Conservation (phyloP, 208 protist genomes). For the Vickermania ingenoplastis region DNA sequence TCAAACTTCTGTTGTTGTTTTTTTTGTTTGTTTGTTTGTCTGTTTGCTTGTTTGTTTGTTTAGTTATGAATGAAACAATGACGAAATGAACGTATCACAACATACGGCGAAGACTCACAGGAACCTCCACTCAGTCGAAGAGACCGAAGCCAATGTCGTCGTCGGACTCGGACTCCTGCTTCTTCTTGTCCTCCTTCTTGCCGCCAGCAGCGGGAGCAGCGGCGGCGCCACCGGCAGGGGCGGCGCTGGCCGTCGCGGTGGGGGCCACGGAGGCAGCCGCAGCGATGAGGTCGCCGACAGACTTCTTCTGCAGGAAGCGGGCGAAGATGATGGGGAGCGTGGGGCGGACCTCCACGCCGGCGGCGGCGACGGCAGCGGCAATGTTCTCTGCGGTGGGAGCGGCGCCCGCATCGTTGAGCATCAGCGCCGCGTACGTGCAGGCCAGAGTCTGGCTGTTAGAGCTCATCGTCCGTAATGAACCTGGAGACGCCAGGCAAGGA, state of each 20-base stretch:
- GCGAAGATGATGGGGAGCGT: constrained; percentile 77
- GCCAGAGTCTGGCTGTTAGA: constrained; percentile 49
- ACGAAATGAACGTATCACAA: too few species aligned
- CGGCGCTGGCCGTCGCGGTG: constrained; percentile 26
- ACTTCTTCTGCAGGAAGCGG: constrained; percentile 77
- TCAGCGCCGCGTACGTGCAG: constrained; percentile 76
- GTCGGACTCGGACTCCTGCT: constrained; percentile 38
- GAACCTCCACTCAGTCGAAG: constrained; percentile 32
- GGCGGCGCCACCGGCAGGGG: constrained; percentile 16
- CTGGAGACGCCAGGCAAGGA: background rate
- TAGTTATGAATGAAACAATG: too few species aligned
- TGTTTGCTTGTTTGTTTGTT: too few species aligned
- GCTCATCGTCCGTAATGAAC: constrained; percentile 24
- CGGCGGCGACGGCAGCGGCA: constrained; percentile 43
- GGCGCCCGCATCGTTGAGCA: constrained; percentile 65
- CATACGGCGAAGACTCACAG: too few species aligned
- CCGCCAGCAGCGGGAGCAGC: constrained; percentile 12
- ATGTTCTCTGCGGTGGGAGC: constrained; percentile 73
- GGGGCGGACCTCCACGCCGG: constrained; percentile 53
- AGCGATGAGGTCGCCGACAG: constrained; percentile 51
- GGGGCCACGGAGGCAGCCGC: constrained; percentile 38
- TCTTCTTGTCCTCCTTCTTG: constrained; percentile 8
- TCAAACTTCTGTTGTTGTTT: too few species aligned
- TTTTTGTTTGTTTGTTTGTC: too few species aligned
- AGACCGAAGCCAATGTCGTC: constrained; percentile 50